Evolutionary conservation across 164 flowering plant genomes (phyloP).

Genomic region (Macadamia tetraphylla): DNA sequence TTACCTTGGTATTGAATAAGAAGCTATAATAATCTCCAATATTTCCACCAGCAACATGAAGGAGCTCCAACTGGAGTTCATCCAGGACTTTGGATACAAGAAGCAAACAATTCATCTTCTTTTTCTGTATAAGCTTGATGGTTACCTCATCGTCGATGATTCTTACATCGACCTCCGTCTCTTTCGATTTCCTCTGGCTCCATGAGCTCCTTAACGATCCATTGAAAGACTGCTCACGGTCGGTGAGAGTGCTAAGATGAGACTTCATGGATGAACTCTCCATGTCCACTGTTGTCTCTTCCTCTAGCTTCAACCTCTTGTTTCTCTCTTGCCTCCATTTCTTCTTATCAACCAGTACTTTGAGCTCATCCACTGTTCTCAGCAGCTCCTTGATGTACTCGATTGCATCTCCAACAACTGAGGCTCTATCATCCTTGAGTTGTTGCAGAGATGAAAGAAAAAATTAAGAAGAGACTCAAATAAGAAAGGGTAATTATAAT

Average conservation of each 20-base stretch:
- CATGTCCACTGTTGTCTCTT: constrained; percentile 27
- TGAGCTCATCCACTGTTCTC: constrained; percentile 68
- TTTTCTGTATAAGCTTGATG: constrained; percentile 80
- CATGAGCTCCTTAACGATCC: constrained; percentile 72
- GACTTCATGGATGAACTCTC: constrained; percentile 35
- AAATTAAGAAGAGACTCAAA: not conserved
- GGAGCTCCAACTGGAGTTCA: constrained; percentile 81
- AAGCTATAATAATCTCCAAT: constrained; percentile 80
- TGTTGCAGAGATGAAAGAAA: not conserved
- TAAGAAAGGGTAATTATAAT: not conserved
- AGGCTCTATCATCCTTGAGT: constrained; percentile 73
- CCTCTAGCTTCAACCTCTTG: constrained; percentile 54
- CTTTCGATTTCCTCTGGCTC: constrained; percentile 87
- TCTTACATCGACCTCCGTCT: constrained; percentile 84
- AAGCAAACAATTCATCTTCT: constrained; percentile 71
- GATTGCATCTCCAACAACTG: constrained; percentile 82
- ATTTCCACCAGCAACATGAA: constrained; percentile 90
- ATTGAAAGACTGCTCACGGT: constrained; percentile 43
- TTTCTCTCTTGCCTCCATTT: constrained; percentile 52
- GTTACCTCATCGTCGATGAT: constrained; percentile 88
- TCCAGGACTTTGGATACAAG: constrained; percentile 75
- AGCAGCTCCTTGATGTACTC: constrained; percentile 77
- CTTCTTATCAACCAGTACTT: constrained; percentile 69
- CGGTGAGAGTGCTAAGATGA: constrained; percentile 11
- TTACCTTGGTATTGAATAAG: constrained; percentile 87